These are phyloP conservation scores for Calamus simplicifolius DNA, from an alignment of 176 grass and related monocot genomes.

Conservation along the genomic window DNA sequence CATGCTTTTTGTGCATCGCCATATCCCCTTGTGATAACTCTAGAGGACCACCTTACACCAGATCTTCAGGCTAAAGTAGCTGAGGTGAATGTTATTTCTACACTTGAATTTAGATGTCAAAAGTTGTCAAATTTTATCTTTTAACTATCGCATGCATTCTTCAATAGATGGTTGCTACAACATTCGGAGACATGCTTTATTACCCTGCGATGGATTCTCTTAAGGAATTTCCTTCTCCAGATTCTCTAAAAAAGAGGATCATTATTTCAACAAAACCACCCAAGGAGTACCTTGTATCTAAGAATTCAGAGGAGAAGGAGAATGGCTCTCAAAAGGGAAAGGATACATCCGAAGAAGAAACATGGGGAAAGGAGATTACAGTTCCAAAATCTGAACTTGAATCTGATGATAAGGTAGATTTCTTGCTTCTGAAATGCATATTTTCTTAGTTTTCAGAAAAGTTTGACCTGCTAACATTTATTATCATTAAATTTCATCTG, in stretches of 20 bases:
- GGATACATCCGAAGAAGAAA: conserved; percentile 5
- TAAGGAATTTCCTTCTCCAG: conserved; percentile 88
- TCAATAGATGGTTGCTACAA: conserved; percentile 60
- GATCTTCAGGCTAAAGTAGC: conserved; percentile 95
- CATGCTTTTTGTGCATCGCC: conserved; percentile 56
- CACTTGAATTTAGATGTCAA: background rate
- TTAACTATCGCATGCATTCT: conserved; percentile 16
- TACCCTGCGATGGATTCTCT: conserved; percentile 42
- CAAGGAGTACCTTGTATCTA: conserved; percentile 66
- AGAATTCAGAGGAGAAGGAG: conserved; percentile 21
- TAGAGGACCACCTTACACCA: conserved; percentile 93
- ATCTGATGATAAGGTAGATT: conserved; percentile 50
- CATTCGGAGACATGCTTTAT: conserved; percentile 72
- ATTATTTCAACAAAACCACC: conserved; percentile 98
- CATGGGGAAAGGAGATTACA: conserved; percentile 26
- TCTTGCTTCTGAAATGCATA: conserved; percentile 2
- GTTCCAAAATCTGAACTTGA: conserved; percentile 48
- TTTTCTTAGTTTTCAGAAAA: background rate
- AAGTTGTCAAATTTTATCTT: conserved; percentile 9
- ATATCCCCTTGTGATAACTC: conserved; percentile 87
- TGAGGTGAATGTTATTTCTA: conserved; percentile 38
- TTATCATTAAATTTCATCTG: conserved; percentile 17
- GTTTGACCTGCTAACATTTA: background rate
- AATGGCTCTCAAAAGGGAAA: conserved; percentile 10
- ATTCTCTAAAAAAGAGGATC: conserved; percentile 60